A percentile compares a stretch with the other conserved stretches of the same genome.
Conservation (phyloP, 2,329 filamentous ascomycete species). For the Curvularia verruculosa region DNA sequence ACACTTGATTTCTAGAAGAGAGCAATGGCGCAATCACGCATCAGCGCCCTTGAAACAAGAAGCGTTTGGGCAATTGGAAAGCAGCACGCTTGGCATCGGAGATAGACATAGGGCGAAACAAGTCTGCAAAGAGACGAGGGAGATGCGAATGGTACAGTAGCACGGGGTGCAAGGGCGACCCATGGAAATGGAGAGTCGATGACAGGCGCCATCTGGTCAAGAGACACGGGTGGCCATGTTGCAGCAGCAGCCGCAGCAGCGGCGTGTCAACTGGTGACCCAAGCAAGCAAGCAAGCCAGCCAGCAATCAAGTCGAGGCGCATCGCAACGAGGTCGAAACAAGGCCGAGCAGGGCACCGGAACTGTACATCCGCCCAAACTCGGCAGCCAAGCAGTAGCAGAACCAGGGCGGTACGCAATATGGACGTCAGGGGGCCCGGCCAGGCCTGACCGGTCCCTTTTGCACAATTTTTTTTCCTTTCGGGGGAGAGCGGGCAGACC, state of each 20-base stretch:
- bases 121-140: background rate
- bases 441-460: constrained; percentile 12
- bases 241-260: background rate
- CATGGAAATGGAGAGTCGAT: background rate
- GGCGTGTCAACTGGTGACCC: background rate
- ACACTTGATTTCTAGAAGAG: background rate
- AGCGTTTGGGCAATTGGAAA: background rate
- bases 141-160: background rate
- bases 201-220: background rate
- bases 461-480: background rate
- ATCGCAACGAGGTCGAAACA: constrained; percentile 10
- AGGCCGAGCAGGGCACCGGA: constrained; percentile 8
- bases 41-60: background rate
- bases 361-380: constrained; percentile 10
- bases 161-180: background rate
- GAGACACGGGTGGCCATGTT: background rate
- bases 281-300: background rate
- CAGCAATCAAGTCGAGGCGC: constrained; percentile 1
- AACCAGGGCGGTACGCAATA: constrained; percentile 1
- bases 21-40: background rate
- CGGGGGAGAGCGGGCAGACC: background rate
- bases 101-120: background rate
- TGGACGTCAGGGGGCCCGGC: constrained; percentile 15
- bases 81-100: background rate
- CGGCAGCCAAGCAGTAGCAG: background rate